A percentile compares a stretch with the other conserved stretches of the same genome.
phyloP scores from a whole-genome alignment of 2,329 filamentous ascomycete genomes.

The Chaetomium strumarium region DNA sequence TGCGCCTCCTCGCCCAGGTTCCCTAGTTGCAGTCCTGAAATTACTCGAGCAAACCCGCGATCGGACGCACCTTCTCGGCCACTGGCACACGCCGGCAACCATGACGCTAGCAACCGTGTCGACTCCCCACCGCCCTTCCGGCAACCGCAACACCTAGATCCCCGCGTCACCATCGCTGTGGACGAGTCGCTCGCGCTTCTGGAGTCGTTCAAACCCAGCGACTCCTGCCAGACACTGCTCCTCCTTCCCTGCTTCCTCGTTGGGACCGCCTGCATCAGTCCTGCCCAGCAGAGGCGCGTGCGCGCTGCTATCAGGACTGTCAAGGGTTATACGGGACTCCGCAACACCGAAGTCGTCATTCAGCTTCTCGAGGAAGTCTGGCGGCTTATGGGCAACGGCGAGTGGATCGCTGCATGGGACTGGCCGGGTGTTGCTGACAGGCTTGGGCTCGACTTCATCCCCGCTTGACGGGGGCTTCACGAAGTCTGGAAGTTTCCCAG shows the following conservation, averaged over 20 bases:
- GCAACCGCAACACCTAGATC: slow-evolving; percentile 44
- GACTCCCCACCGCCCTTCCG: slow-evolving; percentile 43
- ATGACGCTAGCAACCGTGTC: slow-evolving; percentile 21
- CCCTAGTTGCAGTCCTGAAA: neutral
- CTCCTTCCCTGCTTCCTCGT: slow-evolving; percentile 56
- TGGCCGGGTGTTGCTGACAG: slow-evolving; percentile 53
- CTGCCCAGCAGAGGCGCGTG: slow-evolving; percentile 47
- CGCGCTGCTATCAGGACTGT: slow-evolving; percentile 45
- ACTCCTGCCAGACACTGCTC: slow-evolving; percentile 54
- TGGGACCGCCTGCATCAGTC: slow-evolving; percentile 53
- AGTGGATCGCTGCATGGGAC: slow-evolving; percentile 57
- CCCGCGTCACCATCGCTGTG: slow-evolving; percentile 48
- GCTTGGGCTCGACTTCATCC: slow-evolving; percentile 52
- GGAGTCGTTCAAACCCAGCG: slow-evolving; percentile 49
- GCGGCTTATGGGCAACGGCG: slow-evolving; percentile 51
- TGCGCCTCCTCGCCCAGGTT: slow-evolving; percentile 32
- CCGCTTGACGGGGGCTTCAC: slow-evolving; percentile 28
- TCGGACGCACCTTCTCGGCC: slow-evolving; percentile 21
- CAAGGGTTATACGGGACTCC: slow-evolving; percentile 53
- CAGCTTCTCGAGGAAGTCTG: slow-evolving; percentile 55
- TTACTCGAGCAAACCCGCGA: slow-evolving; percentile 18
- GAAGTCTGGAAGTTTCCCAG: neutral
- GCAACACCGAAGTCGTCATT: slow-evolving; percentile 49
- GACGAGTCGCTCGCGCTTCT: slow-evolving; percentile 52
- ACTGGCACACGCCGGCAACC: neutral